Evolutionary conservation across 1,139 yeast species (phyloP).

Genomic region (Neolecta irregularis): DNA sequence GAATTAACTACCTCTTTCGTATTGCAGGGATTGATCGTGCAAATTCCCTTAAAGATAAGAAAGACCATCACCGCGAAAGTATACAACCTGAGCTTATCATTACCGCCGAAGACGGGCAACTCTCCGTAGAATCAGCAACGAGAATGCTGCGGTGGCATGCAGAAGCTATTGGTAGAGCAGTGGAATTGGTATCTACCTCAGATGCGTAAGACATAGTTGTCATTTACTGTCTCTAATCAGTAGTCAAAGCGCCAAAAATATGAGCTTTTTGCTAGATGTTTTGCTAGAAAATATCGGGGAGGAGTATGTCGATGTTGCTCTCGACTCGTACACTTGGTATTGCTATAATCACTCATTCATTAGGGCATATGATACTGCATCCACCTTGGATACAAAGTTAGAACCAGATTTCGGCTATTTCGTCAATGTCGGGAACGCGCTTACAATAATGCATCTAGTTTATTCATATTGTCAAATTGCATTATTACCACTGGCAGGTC

Average conservation of each 20-base stretch:
- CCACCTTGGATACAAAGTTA: conserved; percentile 26
- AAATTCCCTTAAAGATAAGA: conserved; percentile 19
- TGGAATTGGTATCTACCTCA: conserved; percentile 50
- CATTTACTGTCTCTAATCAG: neutral
- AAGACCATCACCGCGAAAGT: conserved; percentile 17
- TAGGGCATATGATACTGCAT: conserved; percentile 36
- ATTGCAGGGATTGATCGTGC: conserved; percentile 11
- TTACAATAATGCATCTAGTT: conserved; percentile 49
- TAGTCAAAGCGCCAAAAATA: conserved; percentile 33
- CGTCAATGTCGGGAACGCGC: conserved; percentile 37
- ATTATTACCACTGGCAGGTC: conserved; percentile 54
- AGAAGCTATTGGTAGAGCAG: conserved; percentile 63
- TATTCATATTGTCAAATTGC: conserved; percentile 60
- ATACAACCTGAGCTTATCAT: conserved; percentile 3
- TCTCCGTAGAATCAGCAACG: conserved; percentile 34
- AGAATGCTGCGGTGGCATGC: conserved; percentile 53
- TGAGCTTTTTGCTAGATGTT: conserved; percentile 52
- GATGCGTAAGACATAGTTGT: conserved; percentile 26
- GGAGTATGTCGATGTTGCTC: conserved; percentile 55
- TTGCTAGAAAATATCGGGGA: conserved; percentile 57
- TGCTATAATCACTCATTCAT: neutral
- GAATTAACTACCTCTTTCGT: conserved; percentile 9
- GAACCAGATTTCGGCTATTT: conserved; percentile 35
- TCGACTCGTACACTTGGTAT: conserved; percentile 30
- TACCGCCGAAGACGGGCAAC: conserved; percentile 10